Percentiles rank a stretch among this genome's conserved stretches.
These are phyloP conservation scores for Colletotrichum gloeosporioides DNA, from an alignment of 2,329 filamentous ascomycete species.

Conservation along the genomic window DNA sequence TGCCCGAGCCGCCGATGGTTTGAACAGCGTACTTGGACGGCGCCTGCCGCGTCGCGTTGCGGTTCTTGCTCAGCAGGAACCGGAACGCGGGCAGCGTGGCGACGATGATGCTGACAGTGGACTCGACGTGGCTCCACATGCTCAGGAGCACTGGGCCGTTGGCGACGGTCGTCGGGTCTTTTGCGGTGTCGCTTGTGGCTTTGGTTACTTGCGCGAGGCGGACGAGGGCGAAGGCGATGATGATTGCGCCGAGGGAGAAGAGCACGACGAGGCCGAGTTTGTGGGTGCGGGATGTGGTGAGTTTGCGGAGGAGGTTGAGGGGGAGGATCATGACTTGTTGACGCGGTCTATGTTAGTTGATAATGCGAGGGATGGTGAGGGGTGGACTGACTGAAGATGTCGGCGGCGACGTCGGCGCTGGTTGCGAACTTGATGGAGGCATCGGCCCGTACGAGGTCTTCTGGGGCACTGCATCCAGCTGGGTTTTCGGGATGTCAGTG, in stretches of 20 bases:
- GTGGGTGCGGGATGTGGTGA: neutral
- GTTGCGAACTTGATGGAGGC: slow-evolving; percentile 12
- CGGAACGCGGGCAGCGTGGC: slow-evolving; percentile 18
- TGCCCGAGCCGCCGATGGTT: neutral
- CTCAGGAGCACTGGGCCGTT: slow-evolving; percentile 17
- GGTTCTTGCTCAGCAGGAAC: slow-evolving; percentile 9
- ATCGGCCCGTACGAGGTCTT: slow-evolving; percentile 1
- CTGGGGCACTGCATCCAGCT: slow-evolving; percentile 4
- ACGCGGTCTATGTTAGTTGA: neutral
- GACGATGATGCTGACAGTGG: slow-evolving; percentile 13
- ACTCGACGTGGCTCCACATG: slow-evolving; percentile 22
- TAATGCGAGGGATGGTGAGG: neutral
- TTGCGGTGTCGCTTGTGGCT: slow-evolving; percentile 9
- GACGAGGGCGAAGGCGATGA: slow-evolving; percentile 16
- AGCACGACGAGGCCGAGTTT: slow-evolving; percentile 16
- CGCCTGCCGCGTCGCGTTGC: neutral
- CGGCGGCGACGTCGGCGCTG: neutral
- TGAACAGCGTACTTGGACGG: neutral
- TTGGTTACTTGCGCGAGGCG: slow-evolving; percentile 2
- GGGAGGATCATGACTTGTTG: slow-evolving; percentile 5
- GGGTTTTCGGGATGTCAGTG: no score
- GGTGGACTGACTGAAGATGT: neutral
- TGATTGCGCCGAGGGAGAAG: slow-evolving; percentile 15
- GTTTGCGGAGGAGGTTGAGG: slow-evolving; percentile 4
- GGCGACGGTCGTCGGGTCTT: slow-evolving; percentile 12